Evolutionary conservation across 495 filamentous ascomycete genomes (phyloP), one percentile per base, ranked within the genome.

Genomic region (Penicillium malachiteum): DNA sequence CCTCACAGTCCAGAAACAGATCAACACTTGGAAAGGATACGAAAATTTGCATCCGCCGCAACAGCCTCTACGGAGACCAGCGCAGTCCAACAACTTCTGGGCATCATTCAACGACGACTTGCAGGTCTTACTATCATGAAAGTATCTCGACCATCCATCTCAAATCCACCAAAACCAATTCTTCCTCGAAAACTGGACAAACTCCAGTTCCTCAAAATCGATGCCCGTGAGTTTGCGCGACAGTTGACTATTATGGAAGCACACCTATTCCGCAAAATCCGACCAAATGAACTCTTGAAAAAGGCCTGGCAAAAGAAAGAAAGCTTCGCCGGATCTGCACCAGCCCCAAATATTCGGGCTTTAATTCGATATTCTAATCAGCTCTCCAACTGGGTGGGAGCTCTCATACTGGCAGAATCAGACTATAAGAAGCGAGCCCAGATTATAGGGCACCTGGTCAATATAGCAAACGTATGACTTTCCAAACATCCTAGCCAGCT

Each of bases 151-250:
- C 92, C 89, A 13, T 77, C 89, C 46, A 87, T 79, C 64, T 81
- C 82, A 55, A 83, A 84, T 33, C 79, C 87, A 7, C 92, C 92
- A 8, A 76, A 87, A 42, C 91, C 92, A 12, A 93, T 96, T 60
- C 81, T 95, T 64, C 92, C 92, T 0, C 94, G 92, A 78, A 95
- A 94, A 68, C 89, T 96, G 86, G 92, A 91, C 80, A 96, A 94
- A 68, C 82, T 96, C 54, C 95, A 95, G 68, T 92, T 97, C 68
- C 78, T 96, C 48, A 91, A 97, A 68, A 92, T 97, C 45, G 93
- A 97, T 63, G 83, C 89, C 11, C 87, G 84, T 1, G 92, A 97
- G 65, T 92, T 96, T 71, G 93, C 91, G 6, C 84, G 92, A 33
- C 92, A 97, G 65, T 74, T 97, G 43, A 97, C 92, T 3, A 91